Conservation (phyloP, 768 basidiomycete genomes). For the Pulveroboletus sp. region DNA sequence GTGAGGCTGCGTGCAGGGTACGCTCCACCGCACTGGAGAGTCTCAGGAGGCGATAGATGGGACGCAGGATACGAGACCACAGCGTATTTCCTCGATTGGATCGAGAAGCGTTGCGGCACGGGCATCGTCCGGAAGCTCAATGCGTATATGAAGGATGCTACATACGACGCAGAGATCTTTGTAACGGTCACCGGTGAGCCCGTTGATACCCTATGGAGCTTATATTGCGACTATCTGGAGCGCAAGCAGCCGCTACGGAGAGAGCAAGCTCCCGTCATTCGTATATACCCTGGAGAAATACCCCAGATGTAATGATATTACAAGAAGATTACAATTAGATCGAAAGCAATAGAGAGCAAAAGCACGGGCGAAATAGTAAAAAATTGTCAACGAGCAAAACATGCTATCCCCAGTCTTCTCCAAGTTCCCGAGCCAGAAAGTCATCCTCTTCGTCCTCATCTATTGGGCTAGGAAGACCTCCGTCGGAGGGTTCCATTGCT, state of each 20-base stretch:
- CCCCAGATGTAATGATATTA: constrained; percentile 16
- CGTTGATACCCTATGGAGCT: constrained; percentile 53
- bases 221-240: constrained; percentile 44
- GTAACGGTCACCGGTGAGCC: constrained; percentile 46
- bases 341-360: constrained; percentile 17
- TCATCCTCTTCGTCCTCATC: constrained; percentile 69
- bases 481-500: constrained; percentile 6
- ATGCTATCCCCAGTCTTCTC: constrained; percentile 69
- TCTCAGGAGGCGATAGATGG: constrained; percentile 48
- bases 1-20: constrained; percentile 59
- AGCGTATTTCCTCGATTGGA: constrained; percentile 71
- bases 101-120: constrained; percentile 46
- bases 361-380: not conserved
- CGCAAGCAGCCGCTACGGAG: not conserved
- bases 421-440: constrained; percentile 75
- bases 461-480: constrained; percentile 25
- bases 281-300: not conserved
- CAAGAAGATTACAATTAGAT: constrained; percentile 19
- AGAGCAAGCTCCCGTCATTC: not conserved
- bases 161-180: constrained; percentile 51
- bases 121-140: constrained; percentile 60
- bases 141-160: constrained; percentile 40
- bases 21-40: constrained; percentile 68
- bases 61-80: constrained; percentile 74
- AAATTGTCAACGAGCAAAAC: not conserved